Evolutionary conservation across 768 basidiomycete genomes (phyloP).

Genomic region (Mycena amicta): DNA sequence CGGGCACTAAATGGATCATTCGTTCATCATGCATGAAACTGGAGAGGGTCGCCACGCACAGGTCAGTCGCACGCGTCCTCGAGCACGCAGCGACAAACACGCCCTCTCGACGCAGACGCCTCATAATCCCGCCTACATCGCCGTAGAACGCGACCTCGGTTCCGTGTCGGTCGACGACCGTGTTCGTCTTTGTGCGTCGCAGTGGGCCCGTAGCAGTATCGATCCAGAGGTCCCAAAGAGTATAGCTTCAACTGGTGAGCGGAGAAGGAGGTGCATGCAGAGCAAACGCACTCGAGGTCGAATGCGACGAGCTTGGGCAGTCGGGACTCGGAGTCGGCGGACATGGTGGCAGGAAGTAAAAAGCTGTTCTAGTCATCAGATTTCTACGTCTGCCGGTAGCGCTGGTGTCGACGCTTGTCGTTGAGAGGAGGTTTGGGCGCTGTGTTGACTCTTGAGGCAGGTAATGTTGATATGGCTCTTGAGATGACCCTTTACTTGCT

Average conservation of each 20-base stretch:
- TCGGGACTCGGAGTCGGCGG: too few relatives aligned
- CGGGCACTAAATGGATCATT: too few relatives aligned
- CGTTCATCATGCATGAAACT: too few relatives aligned
- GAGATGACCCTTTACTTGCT: too few relatives aligned
- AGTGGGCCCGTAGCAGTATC: conserved; percentile 71
- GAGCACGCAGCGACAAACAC: conserved; percentile 74
- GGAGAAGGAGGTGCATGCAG: conserved; percentile 2
- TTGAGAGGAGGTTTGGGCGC: too few relatives aligned
- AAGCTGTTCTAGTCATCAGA: too few relatives aligned
- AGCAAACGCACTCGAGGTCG: conserved; percentile 71
- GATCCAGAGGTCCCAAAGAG: conserved; percentile 87
- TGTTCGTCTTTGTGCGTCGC: conserved; percentile 44
- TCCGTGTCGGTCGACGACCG: conserved; percentile 54
- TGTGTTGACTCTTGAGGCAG: too few relatives aligned
- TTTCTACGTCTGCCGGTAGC: too few relatives aligned
- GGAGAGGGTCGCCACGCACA: conserved; percentile 49
- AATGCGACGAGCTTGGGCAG: conserved; percentile 71
- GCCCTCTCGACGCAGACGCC: conserved; percentile 49
- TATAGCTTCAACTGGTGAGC: conserved; percentile 54
- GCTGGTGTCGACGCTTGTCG: too few relatives aligned
- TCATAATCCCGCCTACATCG: conserved; percentile 76
- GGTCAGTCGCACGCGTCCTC: conserved; percentile 63
- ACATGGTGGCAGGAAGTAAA: too few relatives aligned
- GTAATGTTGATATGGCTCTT: too few relatives aligned
- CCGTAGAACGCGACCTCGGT: conserved; percentile 66